Conservation (phyloP, 768 basidiomycete species). For the Chalciporus piperatus region DNA sequence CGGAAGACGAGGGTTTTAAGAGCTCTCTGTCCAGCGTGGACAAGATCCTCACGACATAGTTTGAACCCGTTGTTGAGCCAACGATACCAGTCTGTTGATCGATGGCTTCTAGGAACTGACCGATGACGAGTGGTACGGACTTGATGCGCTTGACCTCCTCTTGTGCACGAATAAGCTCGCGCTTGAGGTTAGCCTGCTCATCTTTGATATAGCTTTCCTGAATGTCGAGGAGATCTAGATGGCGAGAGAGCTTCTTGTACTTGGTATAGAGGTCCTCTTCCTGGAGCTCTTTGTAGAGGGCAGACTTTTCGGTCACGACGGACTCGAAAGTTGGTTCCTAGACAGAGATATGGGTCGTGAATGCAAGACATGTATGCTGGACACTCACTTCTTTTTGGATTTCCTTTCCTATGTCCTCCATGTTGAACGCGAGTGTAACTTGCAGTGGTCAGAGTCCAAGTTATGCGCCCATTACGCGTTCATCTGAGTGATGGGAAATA, state of each 20-base stretch:
- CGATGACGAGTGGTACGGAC: slow-evolving; percentile 97
- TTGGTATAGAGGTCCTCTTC: slow-evolving; percentile 94
- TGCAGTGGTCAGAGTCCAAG: slow-evolving; percentile 6
- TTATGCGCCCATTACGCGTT: slow-evolving; percentile 35
- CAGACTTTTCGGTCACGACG: slow-evolving; percentile 84
- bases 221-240: slow-evolving; percentile 92
- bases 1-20: slow-evolving; percentile 94
- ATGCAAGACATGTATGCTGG: slow-evolving; percentile 5
- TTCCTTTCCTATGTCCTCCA: slow-evolving; percentile 91
- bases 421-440: slow-evolving; percentile 32
- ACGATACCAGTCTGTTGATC: slow-evolving; percentile 97
- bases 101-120: slow-evolving; percentile 98
- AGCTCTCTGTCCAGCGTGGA: slow-evolving; percentile 96
- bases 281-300: slow-evolving; percentile 82
- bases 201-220: slow-evolving; percentile 98
- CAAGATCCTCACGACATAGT: slow-evolving; percentile 96
- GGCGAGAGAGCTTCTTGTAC: slow-evolving; percentile 93
- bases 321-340: slow-evolving; percentile 91
- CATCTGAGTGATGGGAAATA: slow-evolving; percentile 26
- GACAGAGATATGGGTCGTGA: not conserved
- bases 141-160: slow-evolving; percentile 99
- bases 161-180: slow-evolving; percentile 96
- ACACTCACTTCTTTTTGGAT: slow-evolving; percentile 69
- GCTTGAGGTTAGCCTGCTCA: slow-evolving; percentile 95
- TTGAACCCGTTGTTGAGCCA: slow-evolving; percentile 95